Base-by-base conservation (phyloP, 139 green algal genomes). In the Volvox africanus region DNA sequence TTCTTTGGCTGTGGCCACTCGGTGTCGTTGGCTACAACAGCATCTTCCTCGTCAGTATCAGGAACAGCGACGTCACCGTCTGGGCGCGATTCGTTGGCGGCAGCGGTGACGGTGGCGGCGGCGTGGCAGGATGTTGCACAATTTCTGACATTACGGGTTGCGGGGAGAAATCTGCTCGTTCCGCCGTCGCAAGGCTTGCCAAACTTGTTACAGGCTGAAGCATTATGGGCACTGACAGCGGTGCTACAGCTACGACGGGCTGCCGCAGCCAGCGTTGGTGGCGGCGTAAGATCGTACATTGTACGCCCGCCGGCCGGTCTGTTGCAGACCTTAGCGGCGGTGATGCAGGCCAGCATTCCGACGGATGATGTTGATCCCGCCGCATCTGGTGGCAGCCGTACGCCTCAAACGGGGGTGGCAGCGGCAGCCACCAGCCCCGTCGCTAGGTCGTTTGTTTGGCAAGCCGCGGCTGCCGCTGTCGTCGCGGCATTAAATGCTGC, bases 1-100 rank as follows among this genome's bases (percentile, higher is more conserved):
- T 90, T 89, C 85, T 89, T 89, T 13, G 85, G 85, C 44, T 89
- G 85, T 18, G 44, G n/a, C 50, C 50, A 81, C 11, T 19, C 75
- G 78, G 1, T 1, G 30, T 55, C 33, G 76, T 82, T 17, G 32
- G 9, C 24, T 6, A 12, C 1, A 61, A 5, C 32, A 1, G 28
- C 82, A 13, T 36, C n/a, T 11, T 50, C 80, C 14, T 28, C 61
- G 32, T 18, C 82, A 30, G 20, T 20, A 21, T 61, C 61, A 30
- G 16, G 61, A 61, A 6, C 82, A 18, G 78, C 82, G 22, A 35
- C 33, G 14, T n/a, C 67, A 35, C 37, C 78, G 24, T 62, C 36
- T 13, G 78, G 78, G 0, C 36, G 78, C 78, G 78, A 84, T 26
- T 37, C 78, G 1, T 12, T 65, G 1, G 62, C 85, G 69, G 62